Conservation (phyloP, 768 basidiomycete genomes). For the Mycena venus region DNA sequence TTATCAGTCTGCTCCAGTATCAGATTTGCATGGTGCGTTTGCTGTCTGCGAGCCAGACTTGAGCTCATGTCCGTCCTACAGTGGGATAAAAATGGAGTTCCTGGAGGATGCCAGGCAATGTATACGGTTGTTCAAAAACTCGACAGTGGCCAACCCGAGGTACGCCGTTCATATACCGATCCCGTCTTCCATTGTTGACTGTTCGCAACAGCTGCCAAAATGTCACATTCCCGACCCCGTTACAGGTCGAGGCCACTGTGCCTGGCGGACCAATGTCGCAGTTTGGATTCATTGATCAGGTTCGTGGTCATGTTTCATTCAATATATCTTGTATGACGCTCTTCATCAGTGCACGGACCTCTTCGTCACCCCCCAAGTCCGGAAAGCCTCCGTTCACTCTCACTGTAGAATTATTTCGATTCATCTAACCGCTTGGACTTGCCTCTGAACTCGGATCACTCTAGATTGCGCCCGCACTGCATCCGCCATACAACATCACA, state of each 20-base stretch:
- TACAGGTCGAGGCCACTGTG: conserved; percentile 53
- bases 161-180: conserved; percentile 29
- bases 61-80: conserved; percentile 29
- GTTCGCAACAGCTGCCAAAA: conserved; percentile 54
- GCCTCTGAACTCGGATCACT: no score
- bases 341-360: conserved; percentile 61
- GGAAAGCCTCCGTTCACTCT: conserved; percentile 64
- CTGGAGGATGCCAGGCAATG: conserved; percentile 65
- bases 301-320: no score
- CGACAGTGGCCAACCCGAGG: conserved; percentile 46
- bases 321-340: no score
- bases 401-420: conserved; percentile 47
- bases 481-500: conserved; percentile 67
- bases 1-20: conserved; percentile 55
- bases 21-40: conserved; percentile 68
- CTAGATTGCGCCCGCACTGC: conserved; percentile 66
- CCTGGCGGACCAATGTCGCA: conserved; percentile 56
- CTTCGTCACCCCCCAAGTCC: conserved; percentile 53
- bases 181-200: background rate
- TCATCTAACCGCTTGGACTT: no score
- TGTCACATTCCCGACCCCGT: conserved; percentile 48
- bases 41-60: background rate
- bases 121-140: conserved; percentile 63
- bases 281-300: conserved; percentile 62
- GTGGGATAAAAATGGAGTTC: conserved; percentile 61